Evolutionary conservation across 331 rosid species (phyloP).

Genomic region (Quercus phellos): DNA sequence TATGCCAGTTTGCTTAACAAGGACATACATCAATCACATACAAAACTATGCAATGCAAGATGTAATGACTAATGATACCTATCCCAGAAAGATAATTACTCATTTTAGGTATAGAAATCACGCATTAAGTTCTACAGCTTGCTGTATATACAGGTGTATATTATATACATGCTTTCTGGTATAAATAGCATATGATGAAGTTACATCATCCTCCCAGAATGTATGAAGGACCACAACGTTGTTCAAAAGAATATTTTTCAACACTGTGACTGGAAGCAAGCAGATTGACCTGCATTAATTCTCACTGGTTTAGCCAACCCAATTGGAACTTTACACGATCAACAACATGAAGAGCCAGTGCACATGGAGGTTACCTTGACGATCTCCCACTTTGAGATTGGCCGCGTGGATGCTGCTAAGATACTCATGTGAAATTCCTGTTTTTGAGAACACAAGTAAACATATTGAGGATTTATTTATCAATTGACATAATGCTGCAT

Average conservation of each 20-base stretch:
- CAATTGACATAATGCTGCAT: background rate
- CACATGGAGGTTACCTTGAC: slow-evolving; percentile 45
- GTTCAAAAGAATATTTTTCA: slow-evolving; percentile 35
- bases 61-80: too few species aligned
- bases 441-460: slow-evolving; percentile 7
- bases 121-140: too few species aligned
- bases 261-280: slow-evolving; percentile 45
- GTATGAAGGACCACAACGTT: slow-evolving; percentile 31
- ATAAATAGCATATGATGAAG: background rate
- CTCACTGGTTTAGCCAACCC: background rate
- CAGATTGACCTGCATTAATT: slow-evolving; percentile 55
- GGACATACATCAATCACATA: background rate
- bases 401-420: slow-evolving; percentile 69
- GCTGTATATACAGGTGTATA: too few species aligned
- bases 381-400: slow-evolving; percentile 67
- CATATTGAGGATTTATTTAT: background rate
- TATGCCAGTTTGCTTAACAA: background rate
- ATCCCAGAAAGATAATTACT: too few species aligned
- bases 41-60: too few species aligned
- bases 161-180: background rate
- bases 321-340: background rate
- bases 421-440: slow-evolving; percentile 88
- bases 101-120: too few species aligned
- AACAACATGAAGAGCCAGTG: background rate
- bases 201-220: slow-evolving; percentile 55